Evolutionary conservation across 2,329 filamentous ascomycete species (phyloP).

Genomic region (Aspergillus luchuensis): DNA sequence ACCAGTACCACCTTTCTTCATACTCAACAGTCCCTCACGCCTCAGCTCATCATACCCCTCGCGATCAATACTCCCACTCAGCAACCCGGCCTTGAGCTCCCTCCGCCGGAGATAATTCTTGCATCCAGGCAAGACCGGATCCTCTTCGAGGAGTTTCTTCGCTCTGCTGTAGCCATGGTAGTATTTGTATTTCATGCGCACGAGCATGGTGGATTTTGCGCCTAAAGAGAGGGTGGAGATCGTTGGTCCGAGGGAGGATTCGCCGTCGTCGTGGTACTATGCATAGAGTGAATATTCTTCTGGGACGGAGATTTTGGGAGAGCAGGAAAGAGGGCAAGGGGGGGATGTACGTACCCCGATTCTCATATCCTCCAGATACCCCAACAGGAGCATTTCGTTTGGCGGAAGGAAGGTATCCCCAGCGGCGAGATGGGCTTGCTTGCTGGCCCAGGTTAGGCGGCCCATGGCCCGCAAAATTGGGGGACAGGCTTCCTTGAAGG

Average conservation of each 20-base stretch:
- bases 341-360: constrained; percentile 47
- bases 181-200: constrained; percentile 59
- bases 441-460: constrained; percentile 57
- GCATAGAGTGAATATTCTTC: neutral
- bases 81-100: constrained; percentile 24
- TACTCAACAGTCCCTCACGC: constrained; percentile 25
- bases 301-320: too few species aligned
- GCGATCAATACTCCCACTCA: constrained; percentile 22
- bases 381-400: constrained; percentile 59
- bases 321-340: too few species aligned
- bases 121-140: constrained; percentile 38
- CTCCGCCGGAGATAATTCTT: constrained; percentile 25
- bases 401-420: constrained; percentile 42
- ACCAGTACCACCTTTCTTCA: constrained; percentile 27
- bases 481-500: constrained; percentile 45
- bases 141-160: constrained; percentile 25
- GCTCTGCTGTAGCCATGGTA: constrained; percentile 32
- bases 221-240: constrained; percentile 60
- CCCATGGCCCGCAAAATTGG: constrained; percentile 50
- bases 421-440: constrained; percentile 37
- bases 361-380: constrained; percentile 58
- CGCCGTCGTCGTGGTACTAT: constrained; percentile 62
- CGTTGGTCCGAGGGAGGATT: constrained; percentile 56
- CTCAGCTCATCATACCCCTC: constrained; percentile 23
- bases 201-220: constrained; percentile 53